Conservation (phyloP, 164 flowering plant species). For the Houttuynia cordata region DNA sequence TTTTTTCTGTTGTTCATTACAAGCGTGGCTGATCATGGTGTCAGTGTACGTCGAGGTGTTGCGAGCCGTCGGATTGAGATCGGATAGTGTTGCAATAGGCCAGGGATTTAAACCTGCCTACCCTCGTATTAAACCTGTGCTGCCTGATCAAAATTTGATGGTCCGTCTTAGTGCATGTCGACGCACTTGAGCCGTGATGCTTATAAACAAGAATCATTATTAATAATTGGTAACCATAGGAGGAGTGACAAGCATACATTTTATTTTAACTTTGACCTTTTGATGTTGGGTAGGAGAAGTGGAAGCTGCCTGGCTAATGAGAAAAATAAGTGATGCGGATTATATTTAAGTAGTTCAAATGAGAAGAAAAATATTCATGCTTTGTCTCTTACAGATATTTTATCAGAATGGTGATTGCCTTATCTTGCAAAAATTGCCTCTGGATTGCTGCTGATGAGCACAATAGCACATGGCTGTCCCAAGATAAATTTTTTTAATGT, state of each 20-base stretch:
- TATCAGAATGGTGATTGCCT: conserved; percentile 1
- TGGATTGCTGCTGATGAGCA: conserved; percentile 19
- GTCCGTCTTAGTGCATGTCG: too few species aligned
- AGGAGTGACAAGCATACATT: background rate
- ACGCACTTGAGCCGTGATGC: too few species aligned
- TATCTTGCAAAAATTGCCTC: conserved; percentile 8
- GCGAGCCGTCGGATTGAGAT: too few species aligned
- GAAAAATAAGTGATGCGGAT: background rate
- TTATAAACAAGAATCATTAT: too few species aligned
- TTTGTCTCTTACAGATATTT: background rate
- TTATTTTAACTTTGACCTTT: background rate
- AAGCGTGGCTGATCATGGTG: too few species aligned
- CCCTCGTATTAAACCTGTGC: too few species aligned
- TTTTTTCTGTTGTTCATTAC: background rate
- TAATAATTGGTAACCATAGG: background rate
- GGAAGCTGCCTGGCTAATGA: background rate
- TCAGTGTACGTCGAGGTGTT: too few species aligned
- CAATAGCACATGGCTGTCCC: conserved; percentile 8
- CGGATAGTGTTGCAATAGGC: too few species aligned
- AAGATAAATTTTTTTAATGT: background rate
- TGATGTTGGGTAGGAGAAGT: background rate
- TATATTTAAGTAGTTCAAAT: background rate
- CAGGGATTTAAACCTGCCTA: too few species aligned
- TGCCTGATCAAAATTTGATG: too few species aligned
- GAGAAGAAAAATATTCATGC: conserved; percentile 6